Base-by-base conservation (phyloP, 257 asterid species). In the Salvia splendens region DNA sequence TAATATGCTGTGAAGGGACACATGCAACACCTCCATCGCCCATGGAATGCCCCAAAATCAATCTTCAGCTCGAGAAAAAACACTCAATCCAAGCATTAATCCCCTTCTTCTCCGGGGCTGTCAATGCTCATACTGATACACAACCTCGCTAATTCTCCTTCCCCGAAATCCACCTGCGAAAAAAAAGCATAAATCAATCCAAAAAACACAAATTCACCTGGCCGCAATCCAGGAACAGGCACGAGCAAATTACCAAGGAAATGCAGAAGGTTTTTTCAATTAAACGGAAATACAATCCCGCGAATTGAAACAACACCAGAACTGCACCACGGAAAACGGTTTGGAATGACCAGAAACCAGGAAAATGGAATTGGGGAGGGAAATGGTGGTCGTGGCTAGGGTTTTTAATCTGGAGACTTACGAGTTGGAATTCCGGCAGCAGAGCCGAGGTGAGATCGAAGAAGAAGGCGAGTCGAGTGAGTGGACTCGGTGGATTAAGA, bases 21-120 rank as follows among this genome's bases (percentile, higher is more conserved):
- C 99, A 94, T 91, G 99, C 99, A 94, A 88, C 96, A 79, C 97
- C 95, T 68, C 97, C 99, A 88, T 94, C 97, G 86, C 97, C 97
- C 99, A 94, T 94, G 91, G 95, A 91, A 85, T 69, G 87, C 78
- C 84, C 78, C 75, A 69, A 79, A 81, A 72, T 52, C 50, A 55
- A 75, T 52, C 76, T 62, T 78, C 68, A 36, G 42, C 38, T 50
- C 11, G 66, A 14, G 56, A 56, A 43, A 76, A 62, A 72, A 61
- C 75, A 15, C 30, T 55, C 55, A 16, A 82, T 42, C 61, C 71
- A 69, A 24, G 74, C 80, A 84, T 92, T 90, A 93, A 77, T 79
- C 74, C 81, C 67, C 86, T 63, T 68, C 85, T 77, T 77, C 81
- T 35, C 99, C 96, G 14, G 97, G 96, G 88, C 86, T 89, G 69